Base-by-base conservation (phyloP, 176 grass and related monocot genomes). In the Hsuehochloa calcarea region DNA sequence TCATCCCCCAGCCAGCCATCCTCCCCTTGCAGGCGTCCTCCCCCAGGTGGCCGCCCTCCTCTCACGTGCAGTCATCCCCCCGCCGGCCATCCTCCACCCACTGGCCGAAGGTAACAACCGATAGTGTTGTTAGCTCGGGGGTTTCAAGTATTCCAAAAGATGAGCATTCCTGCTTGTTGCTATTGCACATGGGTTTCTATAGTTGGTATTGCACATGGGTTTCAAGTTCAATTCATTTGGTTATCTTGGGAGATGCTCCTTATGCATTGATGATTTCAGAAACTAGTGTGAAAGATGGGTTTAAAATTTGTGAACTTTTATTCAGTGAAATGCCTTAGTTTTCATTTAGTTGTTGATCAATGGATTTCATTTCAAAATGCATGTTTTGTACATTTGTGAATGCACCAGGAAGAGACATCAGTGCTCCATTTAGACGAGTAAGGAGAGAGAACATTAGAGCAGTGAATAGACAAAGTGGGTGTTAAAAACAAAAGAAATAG, bases 401-500 rank as follows among this genome's bases (percentile, higher is more conserved):
- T 60, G 51, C 14, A 11, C 15, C 35, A 65, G 45, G 15, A 74
- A 65, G 14, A 65, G 8, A 51, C 34, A 29, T 23, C 4, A 20
- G 34, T 74, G 27, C 43, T 83, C 41, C 56, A 74, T 74, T 73
- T 73, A 63, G 70, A 10, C 11, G 41, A 50, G 2, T 26, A 46
- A 82, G 55, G 8, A 50, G 6, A 64, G 14, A 63, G 6, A 15
- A 49, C 10, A 45, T 31, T 12, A 46, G 41, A 83, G 55, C 34
- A 74, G 19, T 8, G 56, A 74, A 80, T 40, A 23, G 79, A 81
- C 62, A 25, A 17, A 81, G 34, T 34, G 64, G 15, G 5, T 80
- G n/a, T 29, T 66, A 16, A 80, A 38, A 25, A 41, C 43, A 34
- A 34, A 34, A 34, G 31, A 34, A 34, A 34, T 34, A 34, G 31